Conservation (phyloP, 495 filamentous ascomycete genomes). For the Penicillium silybi region DNA sequence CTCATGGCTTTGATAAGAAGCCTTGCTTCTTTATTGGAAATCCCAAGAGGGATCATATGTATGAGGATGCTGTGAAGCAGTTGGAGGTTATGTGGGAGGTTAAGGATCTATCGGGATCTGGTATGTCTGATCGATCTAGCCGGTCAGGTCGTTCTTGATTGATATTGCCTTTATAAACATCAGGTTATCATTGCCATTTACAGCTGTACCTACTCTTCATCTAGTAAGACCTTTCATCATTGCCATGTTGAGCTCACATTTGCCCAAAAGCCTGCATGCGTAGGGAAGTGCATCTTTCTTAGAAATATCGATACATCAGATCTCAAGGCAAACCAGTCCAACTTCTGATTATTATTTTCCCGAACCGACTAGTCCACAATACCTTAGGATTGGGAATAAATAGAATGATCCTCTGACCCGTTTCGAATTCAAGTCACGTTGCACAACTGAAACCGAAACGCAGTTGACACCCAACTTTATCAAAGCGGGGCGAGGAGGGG, state of each 20-base stretch:
- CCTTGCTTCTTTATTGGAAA: conserved; percentile 18
- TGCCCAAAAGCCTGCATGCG: too few relatives aligned
- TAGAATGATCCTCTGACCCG: neutral
- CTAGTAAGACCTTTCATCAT: too few relatives aligned
- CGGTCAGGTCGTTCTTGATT: neutral
- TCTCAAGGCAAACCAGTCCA: too few relatives aligned
- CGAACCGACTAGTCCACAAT: neutral
- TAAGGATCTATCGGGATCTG: neutral
- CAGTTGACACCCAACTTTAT: neutral
- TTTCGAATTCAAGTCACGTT: neutral
- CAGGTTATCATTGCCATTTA: too few relatives aligned
- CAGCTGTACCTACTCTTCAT: too few relatives aligned
- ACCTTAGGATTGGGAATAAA: neutral
- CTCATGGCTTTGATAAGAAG: conserved; percentile 29
- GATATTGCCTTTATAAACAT: too few relatives aligned
- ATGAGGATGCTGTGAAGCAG: conserved; percentile 17
- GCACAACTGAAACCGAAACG: neutral
- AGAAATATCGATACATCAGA: too few relatives aligned
- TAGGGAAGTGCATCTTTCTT: too few relatives aligned
- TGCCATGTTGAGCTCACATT: too few relatives aligned
- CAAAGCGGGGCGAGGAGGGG: conserved; percentile 3
- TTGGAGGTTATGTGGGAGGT: conserved; percentile 19
- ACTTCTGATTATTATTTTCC: neutral
- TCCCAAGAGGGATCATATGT: conserved; percentile 14
- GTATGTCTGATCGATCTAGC: neutral